A percentile compares a stretch with the other conserved stretches of the same genome.
These are phyloP conservation scores for Jasminum sambac DNA, from an alignment of 257 asterid genomes.

Conservation along the genomic window DNA sequence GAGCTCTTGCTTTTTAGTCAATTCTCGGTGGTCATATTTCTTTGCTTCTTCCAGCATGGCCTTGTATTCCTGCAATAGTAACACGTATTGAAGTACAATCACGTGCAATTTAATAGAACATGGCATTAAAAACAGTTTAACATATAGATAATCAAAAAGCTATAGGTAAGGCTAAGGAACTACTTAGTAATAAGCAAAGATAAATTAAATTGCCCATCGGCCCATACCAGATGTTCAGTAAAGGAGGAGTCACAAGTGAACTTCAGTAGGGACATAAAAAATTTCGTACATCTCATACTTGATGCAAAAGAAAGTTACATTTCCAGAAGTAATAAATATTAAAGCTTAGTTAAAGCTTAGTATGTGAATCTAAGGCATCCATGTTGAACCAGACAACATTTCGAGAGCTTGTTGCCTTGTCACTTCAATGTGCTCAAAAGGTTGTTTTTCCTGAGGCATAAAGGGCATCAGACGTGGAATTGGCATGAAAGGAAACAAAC, in stretches of 20 bases:
- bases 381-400: slow-evolving; percentile 22
- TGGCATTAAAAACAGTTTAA: background rate
- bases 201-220: background rate
- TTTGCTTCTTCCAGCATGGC: slow-evolving; percentile 94
- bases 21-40: slow-evolving; percentile 96
- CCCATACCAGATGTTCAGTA: background rate
- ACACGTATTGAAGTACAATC: slow-evolving; percentile 19
- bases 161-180: background rate
- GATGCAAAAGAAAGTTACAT: background rate
- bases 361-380: slow-evolving; percentile 5
- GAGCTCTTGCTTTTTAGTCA: slow-evolving; percentile 92
- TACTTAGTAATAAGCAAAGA: background rate
- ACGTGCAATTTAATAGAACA: background rate
- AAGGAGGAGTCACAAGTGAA: background rate
- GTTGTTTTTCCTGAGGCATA: slow-evolving; percentile 74
- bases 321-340: background rate
- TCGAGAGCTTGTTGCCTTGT: slow-evolving; percentile 87
- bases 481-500: background rate
- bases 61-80: slow-evolving; percentile 68
- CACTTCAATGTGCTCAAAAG: slow-evolving; percentile 93
- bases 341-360: too few species aligned
- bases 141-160: background rate
- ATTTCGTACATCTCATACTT: background rate
- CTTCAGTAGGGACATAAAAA: background rate
- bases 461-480: slow-evolving; percentile 11